Base-by-base conservation (phyloP, 495 filamentous ascomycete genomes). In the Penicillium chermesinum region DNA sequence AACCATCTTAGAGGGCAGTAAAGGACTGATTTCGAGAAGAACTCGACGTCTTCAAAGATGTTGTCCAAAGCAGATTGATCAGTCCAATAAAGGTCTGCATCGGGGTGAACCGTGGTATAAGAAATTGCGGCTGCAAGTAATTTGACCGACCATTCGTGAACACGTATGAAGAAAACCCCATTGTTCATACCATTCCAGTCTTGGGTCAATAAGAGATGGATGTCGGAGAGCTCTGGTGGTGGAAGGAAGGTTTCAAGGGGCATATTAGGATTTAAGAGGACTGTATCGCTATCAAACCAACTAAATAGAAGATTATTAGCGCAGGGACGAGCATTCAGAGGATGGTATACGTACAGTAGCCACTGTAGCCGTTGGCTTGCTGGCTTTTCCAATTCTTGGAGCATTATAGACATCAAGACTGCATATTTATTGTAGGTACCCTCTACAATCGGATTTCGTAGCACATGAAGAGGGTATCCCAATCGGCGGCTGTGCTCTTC, bases 161-260 rank as follows among this genome's bases (percentile, higher is more conserved):
- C 71, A 21, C 73, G 67, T 39, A 80, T 54, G 4, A 71, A 63
- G 53, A 82, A 82, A 18, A 74, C 67, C 17, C 78, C 77, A 46
- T 75, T 75, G 59, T 82, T 82, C 25, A 80, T 65, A 1, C 78
- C 76, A 54, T 80, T 73, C 63, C 66, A 70, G 64, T 82, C 77
- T 45, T 75, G 62, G 1, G 66, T 64, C 19, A 73, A 67, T 9
- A 82, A 46, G 1, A 79, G 39, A 52, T 79, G 62, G 34, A 76
- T 58, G 44, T 75, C 56, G 6, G 63, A 46, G 49, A 74, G 66
- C 32, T 71, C 53, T 9, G 61, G 43, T 0, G 77, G 76, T 5
- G 78, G 78, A 7, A 79, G 61, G 56, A 81, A 80, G 25, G 62
- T 57, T 30, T 77, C 70, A 25, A 77, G 66, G 1, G 75, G 72